Percentiles rank a stretch among this genome's conserved stretches.
Conservation (phyloP, 2,329 filamentous ascomycete species). For the Acrocalymma vagum region DNA sequence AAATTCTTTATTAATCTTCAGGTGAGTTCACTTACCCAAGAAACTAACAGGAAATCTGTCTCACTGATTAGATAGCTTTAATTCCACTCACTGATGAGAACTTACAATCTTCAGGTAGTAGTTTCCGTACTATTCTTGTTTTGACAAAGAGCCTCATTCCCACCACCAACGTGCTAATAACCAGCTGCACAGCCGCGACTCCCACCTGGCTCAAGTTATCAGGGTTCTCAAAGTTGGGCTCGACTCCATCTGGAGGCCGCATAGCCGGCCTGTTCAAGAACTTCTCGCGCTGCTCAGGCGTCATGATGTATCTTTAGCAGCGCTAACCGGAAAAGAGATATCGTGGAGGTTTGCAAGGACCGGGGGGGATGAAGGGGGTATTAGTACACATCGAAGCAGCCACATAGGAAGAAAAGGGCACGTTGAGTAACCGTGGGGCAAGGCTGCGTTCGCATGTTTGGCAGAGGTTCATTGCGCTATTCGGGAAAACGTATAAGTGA, state of each 20-base stretch:
- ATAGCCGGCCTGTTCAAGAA: conserved; percentile 15
- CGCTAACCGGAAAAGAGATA: no score
- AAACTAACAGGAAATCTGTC: conserved; percentile 16
- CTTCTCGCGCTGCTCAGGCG: no score
- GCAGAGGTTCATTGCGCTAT: no score
- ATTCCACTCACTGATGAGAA: background rate
- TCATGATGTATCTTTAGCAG: no score
- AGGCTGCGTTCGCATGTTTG: no score
- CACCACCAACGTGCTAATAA: conserved; percentile 13
- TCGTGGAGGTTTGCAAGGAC: no score
- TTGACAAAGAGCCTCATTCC: conserved; percentile 16
- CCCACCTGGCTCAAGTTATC: conserved; percentile 7
- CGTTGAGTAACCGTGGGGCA: no score
- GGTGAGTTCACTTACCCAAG: conserved; percentile 15
- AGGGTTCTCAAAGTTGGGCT: conserved; percentile 16
- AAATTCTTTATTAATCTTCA: background rate
- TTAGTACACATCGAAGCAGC: no score
- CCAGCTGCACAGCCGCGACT: conserved; percentile 13
- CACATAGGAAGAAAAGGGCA: no score
- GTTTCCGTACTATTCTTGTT: conserved; percentile 9
- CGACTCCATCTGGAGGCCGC: conserved; percentile 13
- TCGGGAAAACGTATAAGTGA: no score
- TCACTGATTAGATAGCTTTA: background rate
- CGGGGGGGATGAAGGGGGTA: no score
- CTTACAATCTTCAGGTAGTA: conserved; percentile 22